Conservation (phyloP, 1,139 yeast genomes). For the Protomyces inouyei region DNA sequence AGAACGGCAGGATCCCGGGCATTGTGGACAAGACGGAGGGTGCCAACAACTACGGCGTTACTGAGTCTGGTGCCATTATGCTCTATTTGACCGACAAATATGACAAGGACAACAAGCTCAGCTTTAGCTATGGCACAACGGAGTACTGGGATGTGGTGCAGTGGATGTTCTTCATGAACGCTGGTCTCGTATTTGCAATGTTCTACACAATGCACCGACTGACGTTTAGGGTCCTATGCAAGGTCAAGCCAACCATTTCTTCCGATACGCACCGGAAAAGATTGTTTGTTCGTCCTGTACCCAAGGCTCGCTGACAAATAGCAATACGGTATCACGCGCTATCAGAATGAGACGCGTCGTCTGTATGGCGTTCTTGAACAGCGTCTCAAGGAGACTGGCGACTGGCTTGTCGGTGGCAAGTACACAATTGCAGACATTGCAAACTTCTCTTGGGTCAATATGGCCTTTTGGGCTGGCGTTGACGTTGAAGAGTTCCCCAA, state of each 20-base stretch:
- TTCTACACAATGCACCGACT: neutral
- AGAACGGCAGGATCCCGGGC: constrained; percentile 58
- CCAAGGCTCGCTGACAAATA: neutral
- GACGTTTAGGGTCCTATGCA: neutral
- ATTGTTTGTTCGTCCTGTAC: constrained; percentile 32
- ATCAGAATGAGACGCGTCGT: constrained; percentile 49
- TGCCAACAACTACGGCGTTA: constrained; percentile 51
- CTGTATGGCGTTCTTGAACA: constrained; percentile 52
- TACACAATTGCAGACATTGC: constrained; percentile 53
- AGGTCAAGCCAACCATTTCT: constrained; percentile 52
- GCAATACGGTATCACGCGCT: constrained; percentile 53
- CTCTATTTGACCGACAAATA: constrained; percentile 52
- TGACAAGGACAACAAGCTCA: constrained; percentile 51
- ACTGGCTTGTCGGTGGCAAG: constrained; percentile 55
- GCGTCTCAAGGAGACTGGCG: constrained; percentile 45
- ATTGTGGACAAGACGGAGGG: constrained; percentile 45
- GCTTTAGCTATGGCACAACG: constrained; percentile 45
- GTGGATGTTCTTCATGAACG: constrained; percentile 54
- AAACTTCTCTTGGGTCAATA: constrained; percentile 42
- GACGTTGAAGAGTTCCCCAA: constrained; percentile 14
- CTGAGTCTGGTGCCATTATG: constrained; percentile 60
- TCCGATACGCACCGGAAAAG: constrained; percentile 45
- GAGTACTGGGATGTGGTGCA: constrained; percentile 39
- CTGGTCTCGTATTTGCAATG: constrained; percentile 57
- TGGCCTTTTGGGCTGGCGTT: constrained; percentile 26